phyloP scores from a whole-genome alignment of 1,284 basidiomycete genomes.

The Ceratobasidium sp. region DNA sequence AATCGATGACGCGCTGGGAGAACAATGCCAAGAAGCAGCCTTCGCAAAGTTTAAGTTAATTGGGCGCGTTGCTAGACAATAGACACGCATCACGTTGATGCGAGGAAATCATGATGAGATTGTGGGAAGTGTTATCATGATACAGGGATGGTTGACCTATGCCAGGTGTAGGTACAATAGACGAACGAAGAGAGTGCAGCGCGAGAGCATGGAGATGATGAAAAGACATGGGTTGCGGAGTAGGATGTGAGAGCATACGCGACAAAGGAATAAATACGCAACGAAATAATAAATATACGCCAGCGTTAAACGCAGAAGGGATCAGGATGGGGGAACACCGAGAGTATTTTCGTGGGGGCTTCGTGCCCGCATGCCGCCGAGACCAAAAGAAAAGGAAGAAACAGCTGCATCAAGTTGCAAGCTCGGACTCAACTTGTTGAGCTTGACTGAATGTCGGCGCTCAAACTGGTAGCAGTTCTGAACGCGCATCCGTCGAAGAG shows the following conservation, averaged over 20 bases:
- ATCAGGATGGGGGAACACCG: slow-evolving; percentile 23
- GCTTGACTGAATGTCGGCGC: slow-evolving; percentile 42
- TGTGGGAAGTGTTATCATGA: slow-evolving; percentile 19
- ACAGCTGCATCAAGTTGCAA: slow-evolving; percentile 42
- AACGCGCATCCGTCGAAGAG: slow-evolving; percentile 22
- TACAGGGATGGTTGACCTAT: slow-evolving; percentile 41
- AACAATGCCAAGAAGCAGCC: slow-evolving; percentile 18
- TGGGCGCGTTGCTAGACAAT: slow-evolving; percentile 31
- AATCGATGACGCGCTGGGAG: slow-evolving; percentile 20
- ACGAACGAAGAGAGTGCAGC: slow-evolving; percentile 13
- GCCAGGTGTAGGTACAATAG: slow-evolving; percentile 45
- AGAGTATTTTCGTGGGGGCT: slow-evolving; percentile 34
- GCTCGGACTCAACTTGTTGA: slow-evolving; percentile 31
- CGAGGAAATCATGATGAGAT: slow-evolving; percentile 23
- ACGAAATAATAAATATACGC: slow-evolving; percentile 38
- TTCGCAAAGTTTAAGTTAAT: slow-evolving; percentile 7
- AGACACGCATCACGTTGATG: slow-evolving; percentile 26
- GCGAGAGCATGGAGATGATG: slow-evolving; percentile 37
- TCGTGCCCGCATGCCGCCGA: slow-evolving; percentile 41
- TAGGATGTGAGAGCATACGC: slow-evolving; percentile 1
- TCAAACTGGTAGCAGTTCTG: slow-evolving; percentile 46
- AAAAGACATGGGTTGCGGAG: slow-evolving; percentile 20
- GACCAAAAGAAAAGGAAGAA: slow-evolving; percentile 37
- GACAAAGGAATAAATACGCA: slow-evolving; percentile 39
- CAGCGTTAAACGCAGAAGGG: not conserved